A percentile compares a stretch with the other conserved stretches of the same genome.
phyloP scores from a whole-genome alignment of 1,139 yeast species.

The Geotrichum fermentans region DNA sequence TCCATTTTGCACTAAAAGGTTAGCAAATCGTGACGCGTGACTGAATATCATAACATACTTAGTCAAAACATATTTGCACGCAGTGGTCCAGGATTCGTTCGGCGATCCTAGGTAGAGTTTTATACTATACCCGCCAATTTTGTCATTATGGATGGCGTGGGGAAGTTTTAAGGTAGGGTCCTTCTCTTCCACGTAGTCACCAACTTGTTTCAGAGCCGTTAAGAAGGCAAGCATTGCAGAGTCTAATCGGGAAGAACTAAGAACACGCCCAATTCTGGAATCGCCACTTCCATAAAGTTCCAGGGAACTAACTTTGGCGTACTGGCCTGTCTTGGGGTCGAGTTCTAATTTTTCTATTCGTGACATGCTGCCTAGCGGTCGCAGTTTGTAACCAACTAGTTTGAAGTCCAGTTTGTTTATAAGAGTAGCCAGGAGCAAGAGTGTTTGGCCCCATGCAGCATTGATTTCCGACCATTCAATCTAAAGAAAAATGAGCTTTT shows the following conservation, averaged over 20 bases:
- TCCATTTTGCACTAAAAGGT: constrained; percentile 36
- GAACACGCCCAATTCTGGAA: constrained; percentile 61
- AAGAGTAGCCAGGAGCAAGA: constrained; percentile 63
- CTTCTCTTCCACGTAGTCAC: constrained; percentile 43
- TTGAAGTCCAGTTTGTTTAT: constrained; percentile 52
- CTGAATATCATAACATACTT: constrained; percentile 35
- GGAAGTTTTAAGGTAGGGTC: constrained; percentile 69
- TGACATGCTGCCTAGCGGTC: constrained; percentile 84
- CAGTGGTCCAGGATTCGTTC: constrained; percentile 83
- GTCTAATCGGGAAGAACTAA: constrained; percentile 67
- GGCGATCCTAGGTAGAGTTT: constrained; percentile 58
- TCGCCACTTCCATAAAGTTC: constrained; percentile 62
- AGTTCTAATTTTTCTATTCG: constrained; percentile 59
- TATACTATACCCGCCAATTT: constrained; percentile 74
- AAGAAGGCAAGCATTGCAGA: constrained; percentile 71
- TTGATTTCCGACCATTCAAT: constrained; percentile 90
- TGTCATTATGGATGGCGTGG: constrained; percentile 56
- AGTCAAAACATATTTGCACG: constrained; percentile 76
- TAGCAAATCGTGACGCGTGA: not conserved
- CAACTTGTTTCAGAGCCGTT: constrained; percentile 57
- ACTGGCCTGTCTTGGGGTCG: constrained; percentile 36
- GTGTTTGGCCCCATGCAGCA: constrained; percentile 85
- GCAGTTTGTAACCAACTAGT: constrained; percentile 56
- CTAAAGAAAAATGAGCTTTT: constrained; percentile 12
- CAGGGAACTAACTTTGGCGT: constrained; percentile 36